Evolutionary conservation across 2,329 filamentous ascomycete species (phyloP).

Genomic region (Colletotrichum cereale): DNA sequence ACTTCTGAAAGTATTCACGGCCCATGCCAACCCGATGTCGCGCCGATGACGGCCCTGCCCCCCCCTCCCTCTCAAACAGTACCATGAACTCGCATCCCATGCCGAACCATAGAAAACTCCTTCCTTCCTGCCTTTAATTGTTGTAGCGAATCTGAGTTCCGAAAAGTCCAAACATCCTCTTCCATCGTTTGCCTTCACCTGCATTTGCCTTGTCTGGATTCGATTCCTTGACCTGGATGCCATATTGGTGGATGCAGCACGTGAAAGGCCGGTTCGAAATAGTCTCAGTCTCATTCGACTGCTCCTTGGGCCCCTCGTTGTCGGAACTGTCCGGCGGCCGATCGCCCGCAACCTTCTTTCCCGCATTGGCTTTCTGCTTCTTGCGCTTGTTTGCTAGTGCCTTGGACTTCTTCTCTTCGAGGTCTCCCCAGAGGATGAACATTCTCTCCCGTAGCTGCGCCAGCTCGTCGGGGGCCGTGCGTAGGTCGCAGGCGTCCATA

Average conservation of each 20-base stretch:
- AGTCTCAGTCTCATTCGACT: slow-evolving; percentile 15
- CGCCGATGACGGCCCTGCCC: neutral
- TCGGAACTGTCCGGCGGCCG: slow-evolving; percentile 56
- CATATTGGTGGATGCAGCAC: slow-evolving; percentile 81
- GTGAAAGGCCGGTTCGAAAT: slow-evolving; percentile 71
- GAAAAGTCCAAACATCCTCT: slow-evolving; percentile 74
- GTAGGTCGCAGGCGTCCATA: slow-evolving; percentile 68
- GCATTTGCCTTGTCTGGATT: slow-evolving; percentile 59
- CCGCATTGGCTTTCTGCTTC: slow-evolving; percentile 38
- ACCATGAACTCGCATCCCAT: neutral
- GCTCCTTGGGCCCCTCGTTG: slow-evolving; percentile 42
- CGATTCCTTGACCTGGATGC: slow-evolving; percentile 60
- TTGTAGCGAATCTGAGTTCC: slow-evolving; percentile 67
- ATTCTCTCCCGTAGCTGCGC: slow-evolving; percentile 74
- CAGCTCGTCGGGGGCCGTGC: slow-evolving; percentile 62
- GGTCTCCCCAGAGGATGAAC: slow-evolving; percentile 86
- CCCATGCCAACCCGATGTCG: neutral
- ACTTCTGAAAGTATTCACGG: neutral
- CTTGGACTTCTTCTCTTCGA: slow-evolving; percentile 77
- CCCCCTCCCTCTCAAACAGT: neutral
- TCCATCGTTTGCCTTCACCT: slow-evolving; percentile 65
- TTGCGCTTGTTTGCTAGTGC: slow-evolving; percentile 48
- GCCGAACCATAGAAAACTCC: neutral
- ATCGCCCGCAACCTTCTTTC: slow-evolving; percentile 39
- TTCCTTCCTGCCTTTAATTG: neutral